phyloP scores from a whole-genome alignment of 2,329 filamentous ascomycete species.

The Venturiaceae sp. region DNA sequence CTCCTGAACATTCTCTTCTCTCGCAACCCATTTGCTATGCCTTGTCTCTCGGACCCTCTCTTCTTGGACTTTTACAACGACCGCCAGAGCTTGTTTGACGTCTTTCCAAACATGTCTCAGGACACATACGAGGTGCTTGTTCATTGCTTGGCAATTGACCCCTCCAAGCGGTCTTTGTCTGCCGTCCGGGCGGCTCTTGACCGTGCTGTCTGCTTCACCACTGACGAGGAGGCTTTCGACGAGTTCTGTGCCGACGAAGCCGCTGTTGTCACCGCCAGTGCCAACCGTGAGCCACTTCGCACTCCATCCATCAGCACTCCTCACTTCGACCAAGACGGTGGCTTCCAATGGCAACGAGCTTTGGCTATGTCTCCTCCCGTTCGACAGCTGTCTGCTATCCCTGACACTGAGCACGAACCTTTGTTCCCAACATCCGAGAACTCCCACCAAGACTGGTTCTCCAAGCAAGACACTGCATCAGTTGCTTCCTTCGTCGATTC shows the following conservation, averaged over 20 bases:
- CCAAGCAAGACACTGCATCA: constrained; percentile 68
- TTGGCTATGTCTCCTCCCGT: constrained; percentile 65
- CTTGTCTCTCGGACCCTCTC: constrained; percentile 80
- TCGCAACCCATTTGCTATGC: constrained; percentile 88
- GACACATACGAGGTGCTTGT: constrained; percentile 93
- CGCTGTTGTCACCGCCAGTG: constrained; percentile 64
- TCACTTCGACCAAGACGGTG: constrained; percentile 61
- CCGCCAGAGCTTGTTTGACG: constrained; percentile 92
- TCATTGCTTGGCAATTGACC: constrained; percentile 85
- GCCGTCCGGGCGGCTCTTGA: constrained; percentile 69
- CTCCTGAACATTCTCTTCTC: constrained; percentile 94
- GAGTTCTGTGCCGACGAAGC: constrained; percentile 83
- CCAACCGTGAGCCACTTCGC: constrained; percentile 88
- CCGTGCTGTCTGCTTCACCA: constrained; percentile 83
- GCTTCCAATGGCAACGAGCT: constrained; percentile 93
- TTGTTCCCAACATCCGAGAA: constrained; percentile 38
- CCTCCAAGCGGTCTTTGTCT: constrained; percentile 72
- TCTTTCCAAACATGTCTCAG: constrained; percentile 97
- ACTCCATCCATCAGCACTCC: constrained; percentile 92
- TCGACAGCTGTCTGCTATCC: constrained; percentile 81
- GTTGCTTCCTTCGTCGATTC: constrained; percentile 80
- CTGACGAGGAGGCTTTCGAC: constrained; percentile 79
- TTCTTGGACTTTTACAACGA: constrained; percentile 91
- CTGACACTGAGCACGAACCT: constrained; percentile 56
- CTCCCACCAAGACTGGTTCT: constrained; percentile 60